A percentile compares a stretch with the other conserved stretches of the same genome.
phyloP scores from a whole-genome alignment of 805 yeast genomes.

The Barnettozyma vustinii region DNA sequence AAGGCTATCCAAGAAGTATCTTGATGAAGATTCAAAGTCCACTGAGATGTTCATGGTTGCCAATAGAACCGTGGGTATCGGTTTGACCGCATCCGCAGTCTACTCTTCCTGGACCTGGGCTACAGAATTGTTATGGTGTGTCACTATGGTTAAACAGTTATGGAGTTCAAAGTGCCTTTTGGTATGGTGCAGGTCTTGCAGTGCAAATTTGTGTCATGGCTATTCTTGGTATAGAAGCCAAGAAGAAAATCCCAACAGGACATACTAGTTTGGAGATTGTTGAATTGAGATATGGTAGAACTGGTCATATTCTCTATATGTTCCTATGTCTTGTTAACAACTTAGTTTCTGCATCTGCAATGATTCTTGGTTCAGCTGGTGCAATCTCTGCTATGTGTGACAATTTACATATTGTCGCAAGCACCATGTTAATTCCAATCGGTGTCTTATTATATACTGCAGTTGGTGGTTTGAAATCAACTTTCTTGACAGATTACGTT shows the following conservation, averaged over 20 bases:
- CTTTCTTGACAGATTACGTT: constrained; percentile 44
- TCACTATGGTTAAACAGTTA: constrained; percentile 34
- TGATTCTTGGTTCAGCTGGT: constrained; percentile 38
- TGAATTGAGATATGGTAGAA: constrained; percentile 31
- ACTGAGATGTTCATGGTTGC: constrained; percentile 38
- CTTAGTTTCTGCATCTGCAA: constrained; percentile 30
- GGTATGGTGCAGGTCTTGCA: constrained; percentile 32
- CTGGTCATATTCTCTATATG: constrained; percentile 29
- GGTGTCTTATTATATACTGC: constrained; percentile 44
- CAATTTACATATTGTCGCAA: constrained; percentile 39
- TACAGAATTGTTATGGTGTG: constrained; percentile 31
- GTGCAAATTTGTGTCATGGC: constrained; percentile 32
- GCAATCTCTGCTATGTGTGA: constrained; percentile 30
- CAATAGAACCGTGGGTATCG: constrained; percentile 33
- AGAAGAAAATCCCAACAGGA: constrained; percentile 34
- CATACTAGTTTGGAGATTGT: constrained; percentile 36
- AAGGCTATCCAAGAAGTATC: constrained; percentile 27
- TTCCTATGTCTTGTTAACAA: constrained; percentile 33
- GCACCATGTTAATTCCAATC: constrained; percentile 36
- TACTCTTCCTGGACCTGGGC: constrained; percentile 45
- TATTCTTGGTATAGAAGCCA: constrained; percentile 31
- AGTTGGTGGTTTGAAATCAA: constrained; percentile 44
- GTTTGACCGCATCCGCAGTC: constrained; percentile 36
- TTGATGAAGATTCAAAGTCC: constrained; percentile 36
- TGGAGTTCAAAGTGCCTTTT: constrained; percentile 34